Evolutionary conservation across 1,284 basidiomycete species (phyloP), one percentile per base, ranked within the genome.

Genomic region (Vanrija humicola): DNA sequence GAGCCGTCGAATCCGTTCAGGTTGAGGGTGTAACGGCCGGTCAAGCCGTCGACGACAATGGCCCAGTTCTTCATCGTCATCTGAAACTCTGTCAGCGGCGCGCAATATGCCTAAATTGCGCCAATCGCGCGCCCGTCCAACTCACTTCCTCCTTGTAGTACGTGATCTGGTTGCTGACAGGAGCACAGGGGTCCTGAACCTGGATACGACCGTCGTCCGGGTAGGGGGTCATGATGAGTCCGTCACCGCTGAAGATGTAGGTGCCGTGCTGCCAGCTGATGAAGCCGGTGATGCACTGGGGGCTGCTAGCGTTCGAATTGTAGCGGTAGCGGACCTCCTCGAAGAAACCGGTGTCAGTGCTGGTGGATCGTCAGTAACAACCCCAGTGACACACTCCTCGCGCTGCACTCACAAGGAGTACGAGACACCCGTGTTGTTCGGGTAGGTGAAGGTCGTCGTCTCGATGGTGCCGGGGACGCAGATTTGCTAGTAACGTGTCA

Each of bases 251-350:
- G 43, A 89, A 74, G 0, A 68, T 57, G 75, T 87, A 92, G 28
- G 74, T 84, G 19, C 93, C 93, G 74, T 96, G 93, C 63, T 84
- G 84, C 88, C 89, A 96, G 69, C 84, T 83, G 69, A 95, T 82
- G 67, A 87, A 83, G 25, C 87, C 91, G 23, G 84, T 86, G 66
- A 94, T 91, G 59, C 74, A 76, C 5, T 61, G 42, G 29, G 74
- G 75, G 56, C 73, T 72, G 28, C 62, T 29, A 5, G 72, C 90
- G 75, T 95, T 96, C 54, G 84, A 78, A 40, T 79, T 82, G 79
- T 93, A 93, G 48, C 90, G 84, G 75, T 93, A 97, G 66, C 89
- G 86, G 19, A 90, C 84, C 70, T 90, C 82, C 75, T 97, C 93
- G 64, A 88, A 96, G 79, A 77, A 89, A 6, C 87, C 86, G 61